These are phyloP conservation scores for Lecanosticta acicola DNA, from an alignment of 2,329 filamentous ascomycete genomes.

Conservation along the genomic window DNA sequence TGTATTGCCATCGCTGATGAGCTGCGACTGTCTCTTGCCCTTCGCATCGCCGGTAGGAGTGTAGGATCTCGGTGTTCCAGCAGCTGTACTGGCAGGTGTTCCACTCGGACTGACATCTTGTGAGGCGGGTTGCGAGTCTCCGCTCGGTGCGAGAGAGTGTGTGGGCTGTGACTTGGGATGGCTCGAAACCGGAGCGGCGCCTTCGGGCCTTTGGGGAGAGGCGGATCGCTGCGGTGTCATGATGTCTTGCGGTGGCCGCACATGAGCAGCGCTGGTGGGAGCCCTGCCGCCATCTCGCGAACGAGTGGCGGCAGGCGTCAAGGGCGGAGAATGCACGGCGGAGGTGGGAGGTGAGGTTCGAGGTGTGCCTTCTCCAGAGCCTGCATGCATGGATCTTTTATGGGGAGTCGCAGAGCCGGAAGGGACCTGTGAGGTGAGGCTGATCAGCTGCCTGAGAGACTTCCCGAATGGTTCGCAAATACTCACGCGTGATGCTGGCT, in stretches of 20 bases:
- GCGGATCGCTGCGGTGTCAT: constrained; percentile 58
- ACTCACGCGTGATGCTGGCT: constrained; percentile 77
- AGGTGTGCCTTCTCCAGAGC: constrained; percentile 48
- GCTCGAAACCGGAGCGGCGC: constrained; percentile 35
- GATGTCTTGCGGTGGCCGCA: constrained; percentile 43
- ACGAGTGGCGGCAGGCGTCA: constrained; percentile 76
- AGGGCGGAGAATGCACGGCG: constrained; percentile 77
- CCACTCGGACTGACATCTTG: constrained; percentile 60
- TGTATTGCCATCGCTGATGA: constrained; percentile 43
- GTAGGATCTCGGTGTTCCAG: constrained; percentile 55
- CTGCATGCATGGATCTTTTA: constrained; percentile 38
- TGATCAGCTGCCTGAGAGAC: constrained; percentile 15
- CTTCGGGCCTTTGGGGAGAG: constrained; percentile 30
- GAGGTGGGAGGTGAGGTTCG: constrained; percentile 61
- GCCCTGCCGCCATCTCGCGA: constrained; percentile 47
- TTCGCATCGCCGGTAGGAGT: constrained; percentile 63
- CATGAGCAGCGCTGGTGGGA: constrained; percentile 25
- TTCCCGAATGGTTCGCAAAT: constrained; percentile 1
- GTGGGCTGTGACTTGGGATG: constrained; percentile 47
- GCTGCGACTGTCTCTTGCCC: constrained; percentile 65
- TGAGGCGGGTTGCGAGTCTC: constrained; percentile 50
- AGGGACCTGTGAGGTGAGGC: constrained; percentile 34
- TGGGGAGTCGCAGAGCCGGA: constrained; percentile 43
- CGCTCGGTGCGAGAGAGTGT: constrained; percentile 53
- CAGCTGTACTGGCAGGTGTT: constrained; percentile 45